phyloP scores from a whole-genome alignment of 257 asterid species.

The Scutellaria galericulata region DNA sequence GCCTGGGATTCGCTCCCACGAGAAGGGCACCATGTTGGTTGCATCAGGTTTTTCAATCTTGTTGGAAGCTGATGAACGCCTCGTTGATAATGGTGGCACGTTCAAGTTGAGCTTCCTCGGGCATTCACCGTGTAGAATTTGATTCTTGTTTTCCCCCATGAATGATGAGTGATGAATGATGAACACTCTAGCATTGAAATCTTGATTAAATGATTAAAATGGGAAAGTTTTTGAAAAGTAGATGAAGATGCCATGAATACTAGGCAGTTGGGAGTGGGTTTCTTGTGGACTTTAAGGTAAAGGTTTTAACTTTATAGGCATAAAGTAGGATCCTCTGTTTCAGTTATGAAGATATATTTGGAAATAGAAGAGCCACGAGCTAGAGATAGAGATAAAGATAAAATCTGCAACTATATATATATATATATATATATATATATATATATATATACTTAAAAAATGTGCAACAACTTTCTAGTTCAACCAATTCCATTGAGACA shows the following conservation, averaged over 20 bases:
- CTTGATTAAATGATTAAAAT: constrained; percentile 30
- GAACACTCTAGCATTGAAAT: constrained; percentile 12
- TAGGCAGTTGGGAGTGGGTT: constrained; percentile 52
- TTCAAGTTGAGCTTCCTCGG: constrained; percentile 64
- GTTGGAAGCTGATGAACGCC: constrained; percentile 42
- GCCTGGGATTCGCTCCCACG: constrained; percentile 80
- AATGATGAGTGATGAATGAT: neutral
- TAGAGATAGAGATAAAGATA: neutral
- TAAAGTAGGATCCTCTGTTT: neutral
- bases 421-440: constrained; percentile 27
- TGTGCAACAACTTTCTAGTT: constrained; percentile 26
- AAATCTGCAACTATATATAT: constrained; percentile 25
- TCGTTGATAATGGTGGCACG: constrained; percentile 68
- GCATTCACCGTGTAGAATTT: constrained; percentile 31
- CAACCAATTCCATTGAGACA: constrained; percentile 36
- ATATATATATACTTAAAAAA: constrained; percentile 24
- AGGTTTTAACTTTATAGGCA: constrained; percentile 36
- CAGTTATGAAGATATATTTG: constrained; percentile 16
- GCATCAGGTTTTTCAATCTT: neutral
- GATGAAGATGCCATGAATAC: constrained; percentile 42
- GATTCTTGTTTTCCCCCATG: constrained; percentile 56
- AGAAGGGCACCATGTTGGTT: constrained; percentile 67
- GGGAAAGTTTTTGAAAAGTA: constrained; percentile 25
- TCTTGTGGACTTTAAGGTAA: constrained; percentile 60
- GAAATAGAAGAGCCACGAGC: constrained; percentile 26